phyloP scores from a whole-genome alignment of 2,329 filamentous ascomycete genomes.

The Talaromyces sp. region DNA sequence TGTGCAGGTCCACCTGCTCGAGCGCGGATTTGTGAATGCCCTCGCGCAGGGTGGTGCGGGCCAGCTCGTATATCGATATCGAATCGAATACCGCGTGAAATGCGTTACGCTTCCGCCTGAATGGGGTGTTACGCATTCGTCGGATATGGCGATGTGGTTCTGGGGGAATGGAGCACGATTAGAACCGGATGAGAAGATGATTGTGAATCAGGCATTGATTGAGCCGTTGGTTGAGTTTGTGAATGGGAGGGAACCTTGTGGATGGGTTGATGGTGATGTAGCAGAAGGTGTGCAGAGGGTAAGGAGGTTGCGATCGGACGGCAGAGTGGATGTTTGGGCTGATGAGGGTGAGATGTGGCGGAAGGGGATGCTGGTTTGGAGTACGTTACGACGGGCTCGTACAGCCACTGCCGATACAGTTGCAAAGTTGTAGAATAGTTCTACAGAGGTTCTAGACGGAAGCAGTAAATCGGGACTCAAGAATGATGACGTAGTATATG shows the following conservation, averaged over 20 bases:
- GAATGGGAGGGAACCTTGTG: conserved; percentile 16
- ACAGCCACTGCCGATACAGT: too few species aligned
- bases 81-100: conserved; percentile 50
- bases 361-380: conserved; percentile 47
- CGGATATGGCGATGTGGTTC: conserved; percentile 53
- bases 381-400: conserved; percentile 21
- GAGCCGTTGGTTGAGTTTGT: conserved; percentile 29
- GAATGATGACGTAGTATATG: background rate
- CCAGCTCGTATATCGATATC: conserved; percentile 47
- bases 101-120: conserved; percentile 42
- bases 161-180: conserved; percentile 47
- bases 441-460: too few species aligned
- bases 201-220: conserved; percentile 30
- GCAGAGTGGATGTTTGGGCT: conserved; percentile 42
- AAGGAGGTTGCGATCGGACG: conserved; percentile 43
- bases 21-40: conserved; percentile 47
- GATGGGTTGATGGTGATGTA: conserved; percentile 18
- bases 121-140: conserved; percentile 53
- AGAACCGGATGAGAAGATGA: conserved; percentile 40
- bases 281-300: conserved; percentile 31
- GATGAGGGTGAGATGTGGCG: conserved; percentile 47
- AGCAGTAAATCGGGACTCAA: background rate
- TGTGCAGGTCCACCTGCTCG: conserved; percentile 51
- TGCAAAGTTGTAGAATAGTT: conserved; percentile 5
- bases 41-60: conserved; percentile 42